Evolutionary conservation across 495 filamentous ascomycete species (phyloP).

Genomic region (Cryomyces minteri): DNA sequence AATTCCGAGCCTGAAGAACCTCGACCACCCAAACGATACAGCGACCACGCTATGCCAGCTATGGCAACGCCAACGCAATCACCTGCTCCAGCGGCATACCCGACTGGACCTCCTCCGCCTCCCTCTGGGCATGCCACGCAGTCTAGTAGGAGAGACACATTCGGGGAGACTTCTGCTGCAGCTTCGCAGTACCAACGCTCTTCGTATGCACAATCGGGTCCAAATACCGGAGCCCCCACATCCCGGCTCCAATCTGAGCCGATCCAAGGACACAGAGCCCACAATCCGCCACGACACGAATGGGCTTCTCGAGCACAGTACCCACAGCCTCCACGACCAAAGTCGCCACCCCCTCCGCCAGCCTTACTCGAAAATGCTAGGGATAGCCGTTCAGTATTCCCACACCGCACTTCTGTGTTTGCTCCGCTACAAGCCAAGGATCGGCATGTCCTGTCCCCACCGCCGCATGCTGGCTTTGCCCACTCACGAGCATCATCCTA

Average conservation of each 20-base stretch:
- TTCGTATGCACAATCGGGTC: too few species aligned
- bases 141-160: constrained; percentile 4
- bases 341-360: not conserved
- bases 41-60: constrained; percentile 4
- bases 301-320: not conserved
- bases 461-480: constrained; percentile 1
- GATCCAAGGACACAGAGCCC: not conserved
- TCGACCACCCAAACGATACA: constrained; percentile 6
- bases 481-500: constrained; percentile 1
- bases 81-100: constrained; percentile 2
- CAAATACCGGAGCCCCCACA: not conserved
- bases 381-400: not conserved
- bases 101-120: too few species aligned
- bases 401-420: not conserved
- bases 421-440: not conserved
- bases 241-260: not conserved
- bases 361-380: not conserved
- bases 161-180: not conserved
- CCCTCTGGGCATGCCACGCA: not conserved
- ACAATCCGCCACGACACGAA: not conserved
- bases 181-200: not conserved
- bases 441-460: constrained; percentile 1
- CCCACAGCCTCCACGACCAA: not conserved
- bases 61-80: constrained; percentile 3
- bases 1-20: constrained; percentile 13